Percentiles rank a stretch among this genome's conserved stretches.
Evolutionary conservation across 2,329 filamentous ascomycete species (phyloP).

Genomic region (Aspergillus nomiae): DNA sequence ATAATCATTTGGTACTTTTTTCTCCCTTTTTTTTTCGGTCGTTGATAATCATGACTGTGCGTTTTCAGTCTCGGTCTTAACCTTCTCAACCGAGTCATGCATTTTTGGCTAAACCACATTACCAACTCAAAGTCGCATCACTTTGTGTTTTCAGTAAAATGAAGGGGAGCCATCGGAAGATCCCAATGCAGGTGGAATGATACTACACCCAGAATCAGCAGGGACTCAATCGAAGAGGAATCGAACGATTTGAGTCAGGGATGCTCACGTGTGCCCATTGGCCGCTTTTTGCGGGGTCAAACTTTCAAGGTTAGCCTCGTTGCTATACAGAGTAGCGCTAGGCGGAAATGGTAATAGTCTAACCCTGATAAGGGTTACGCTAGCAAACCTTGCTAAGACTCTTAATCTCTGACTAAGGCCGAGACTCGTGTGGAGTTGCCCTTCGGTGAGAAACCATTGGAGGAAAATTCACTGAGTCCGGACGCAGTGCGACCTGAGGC

Average conservation of each 20-base stretch:
- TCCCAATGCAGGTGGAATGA: constrained; percentile 1
- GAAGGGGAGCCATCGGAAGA: neutral
- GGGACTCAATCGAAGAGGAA: neutral
- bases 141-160: neutral
- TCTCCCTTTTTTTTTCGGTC: neutral
- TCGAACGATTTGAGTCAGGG: constrained; percentile 9
- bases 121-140: neutral
- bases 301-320: constrained; percentile 3
- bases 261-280: constrained; percentile 12
- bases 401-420: neutral
- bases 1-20: neutral
- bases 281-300: constrained; percentile 20
- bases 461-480: neutral
- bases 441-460: neutral
- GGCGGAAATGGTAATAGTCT: constrained; percentile 1
- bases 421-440: neutral
- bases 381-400: constrained; percentile 1
- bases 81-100: neutral
- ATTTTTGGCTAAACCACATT: neutral
- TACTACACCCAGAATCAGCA: neutral
- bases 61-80: neutral
- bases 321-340: constrained; percentile 6
- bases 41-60: neutral
- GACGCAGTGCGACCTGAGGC: neutral
- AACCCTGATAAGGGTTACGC: constrained; percentile 6